Evolutionary conservation across 179 eudicot genomes (phyloP), one percentile per base, ranked within the genome.

Genomic region (Silene coronaria): DNA sequence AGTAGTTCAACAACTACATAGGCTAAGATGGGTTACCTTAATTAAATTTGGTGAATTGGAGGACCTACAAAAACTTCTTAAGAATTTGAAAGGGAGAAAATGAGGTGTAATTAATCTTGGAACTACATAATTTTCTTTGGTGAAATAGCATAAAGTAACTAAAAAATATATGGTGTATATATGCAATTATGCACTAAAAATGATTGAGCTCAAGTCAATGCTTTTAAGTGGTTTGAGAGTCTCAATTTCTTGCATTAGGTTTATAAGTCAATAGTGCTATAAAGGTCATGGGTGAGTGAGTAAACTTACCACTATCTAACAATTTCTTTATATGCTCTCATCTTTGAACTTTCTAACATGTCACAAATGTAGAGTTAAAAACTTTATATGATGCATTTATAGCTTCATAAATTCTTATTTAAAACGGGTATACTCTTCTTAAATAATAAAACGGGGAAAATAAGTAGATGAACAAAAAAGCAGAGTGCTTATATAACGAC

Each of bases 1-100:
- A 76, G 84, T 78, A 70, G 84, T 62, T 81, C 63, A 81, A 81
- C 84, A 73, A 69, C 75, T 78, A 55, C 60, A 42, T 53, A 65
- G 19, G 59, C 34, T 78, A n/a, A 76, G 34, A 58, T 38, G 73
- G n/a, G 22, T 27, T 71, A 14, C 34, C 34, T 51, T 48, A 5
- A 16, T 16, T 71, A 46, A 72, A n/a, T 58, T 72, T 72, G 75
- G 75, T 72, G 36, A 22, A 38, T 23, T 24, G 59, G 32, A 65
- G 72, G 71, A 24, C 71, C 61, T 64, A 65, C 48, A 65, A 51
- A 65, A 66, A 26, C 32, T n/a, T n/a, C n/a, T n/a, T 23, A 7
- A 22, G 11, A 48, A 8, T 16, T 28, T 21, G 62, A 71, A 51
- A 61, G 55, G 51, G 11, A 72, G 14, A 36, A 36, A 7, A 36